Base-by-base conservation (phyloP, 2,329 filamentous ascomycete species). In the Trichophyton benhamiae region DNA sequence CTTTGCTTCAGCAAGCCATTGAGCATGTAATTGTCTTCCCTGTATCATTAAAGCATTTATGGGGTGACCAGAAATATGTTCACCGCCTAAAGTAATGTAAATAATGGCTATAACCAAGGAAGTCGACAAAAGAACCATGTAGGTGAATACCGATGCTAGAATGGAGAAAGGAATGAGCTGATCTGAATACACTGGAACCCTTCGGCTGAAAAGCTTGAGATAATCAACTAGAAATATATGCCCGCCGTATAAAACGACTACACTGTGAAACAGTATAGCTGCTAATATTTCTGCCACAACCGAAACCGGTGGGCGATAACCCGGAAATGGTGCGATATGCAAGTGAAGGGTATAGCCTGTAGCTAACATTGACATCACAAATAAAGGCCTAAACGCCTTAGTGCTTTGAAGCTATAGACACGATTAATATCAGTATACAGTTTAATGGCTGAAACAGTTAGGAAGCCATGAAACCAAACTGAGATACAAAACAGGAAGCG, bases 41-140 rank as follows among this genome's bases (percentile, higher is more conserved):
- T 79, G 71, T 53, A 79, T 76, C 30, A 84, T 80, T 17, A 85
- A 73, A 41, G 76, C 67, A 59, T 82, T 78, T 58, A 85, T 83
- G 0, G 83, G 82, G 67, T 85, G 82, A 42, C 75, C 74, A 17
- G 72, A 70, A 17, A 75, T 68, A 25, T 72, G 65, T 30, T 30
- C 6, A 30, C 17, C 72, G 71, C 22, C 72, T 74, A 60, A 66
- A 3, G 77, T 44, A 4, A 77, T 60, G 17, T 80, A 68, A 3
- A 74, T 33, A 9, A 73, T 58, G 58, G 75, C 75, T 76, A 62
- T 59, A 68, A 70, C 3, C 70, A 58, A 30, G 71, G 72, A 22
- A 68, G 63, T 30, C 27, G 7, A 30, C 6, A 1, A 30, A 7
- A 30, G 7, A 30, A 7, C 1, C 1, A 2, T 30, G 27, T 30